phyloP scores from a whole-genome alignment of 2,329 filamentous ascomycete genomes.

The Lasiodiplodia sp. region DNA sequence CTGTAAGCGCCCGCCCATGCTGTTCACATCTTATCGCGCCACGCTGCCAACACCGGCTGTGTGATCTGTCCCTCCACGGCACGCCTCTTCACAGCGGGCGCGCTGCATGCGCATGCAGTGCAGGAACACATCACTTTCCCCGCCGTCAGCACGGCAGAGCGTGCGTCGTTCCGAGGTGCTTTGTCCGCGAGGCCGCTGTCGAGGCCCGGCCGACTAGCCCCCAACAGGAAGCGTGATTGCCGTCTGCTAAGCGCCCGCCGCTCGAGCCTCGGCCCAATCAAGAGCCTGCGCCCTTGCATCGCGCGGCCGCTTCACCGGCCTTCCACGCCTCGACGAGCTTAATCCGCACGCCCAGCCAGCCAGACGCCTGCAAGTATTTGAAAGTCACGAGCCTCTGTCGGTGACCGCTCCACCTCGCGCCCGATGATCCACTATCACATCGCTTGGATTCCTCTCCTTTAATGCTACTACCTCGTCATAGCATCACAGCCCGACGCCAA shows the following conservation, averaged over 20 bases:
- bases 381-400: slow-evolving; percentile 24
- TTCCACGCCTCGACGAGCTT: slow-evolving; percentile 7
- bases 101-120: slow-evolving; percentile 9
- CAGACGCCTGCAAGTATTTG: slow-evolving; percentile 6
- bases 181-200: background rate
- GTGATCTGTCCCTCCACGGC: slow-evolving; percentile 19
- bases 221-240: slow-evolving; percentile 6
- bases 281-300: background rate
- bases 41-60: background rate
- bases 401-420: slow-evolving; percentile 21
- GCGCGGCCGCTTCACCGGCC: slow-evolving; percentile 24
- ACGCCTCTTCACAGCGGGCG: background rate
- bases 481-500: slow-evolving; percentile 18
- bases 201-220: background rate
- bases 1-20: slow-evolving; percentile 30
- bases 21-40: slow-evolving; percentile 25
- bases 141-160: slow-evolving; percentile 13
- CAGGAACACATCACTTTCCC: background rate
- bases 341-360: slow-evolving; percentile 10
- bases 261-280: slow-evolving; percentile 17
- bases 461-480: slow-evolving; percentile 20
- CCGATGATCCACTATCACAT: slow-evolving; percentile 23
- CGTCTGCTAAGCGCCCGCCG: slow-evolving; percentile 17
- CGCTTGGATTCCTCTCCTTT: slow-evolving; percentile 17
- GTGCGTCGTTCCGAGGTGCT: background rate